Evolutionary conservation across 1,284 basidiomycete species (phyloP).

Genomic region (Irpex lacteus): DNA sequence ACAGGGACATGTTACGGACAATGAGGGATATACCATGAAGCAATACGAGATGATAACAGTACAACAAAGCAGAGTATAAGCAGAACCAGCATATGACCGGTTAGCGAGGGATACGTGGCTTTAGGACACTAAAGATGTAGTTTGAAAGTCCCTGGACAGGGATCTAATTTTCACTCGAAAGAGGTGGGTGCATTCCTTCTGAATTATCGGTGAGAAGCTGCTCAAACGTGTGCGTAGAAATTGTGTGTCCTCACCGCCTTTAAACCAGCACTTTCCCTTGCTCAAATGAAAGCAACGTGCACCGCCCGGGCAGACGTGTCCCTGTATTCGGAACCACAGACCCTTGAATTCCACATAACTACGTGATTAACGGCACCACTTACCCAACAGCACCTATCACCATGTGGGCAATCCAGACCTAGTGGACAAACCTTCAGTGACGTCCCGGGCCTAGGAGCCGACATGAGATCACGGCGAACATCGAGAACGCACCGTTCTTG

Average conservation of each 20-base stretch:
- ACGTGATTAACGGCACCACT: conserved; percentile 6
- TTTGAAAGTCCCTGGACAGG: conserved; percentile 7
- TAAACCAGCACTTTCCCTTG: conserved; percentile 79
- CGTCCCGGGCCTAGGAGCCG: background rate
- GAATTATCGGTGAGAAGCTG: background rate
- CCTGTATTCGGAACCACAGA: conserved; percentile 31
- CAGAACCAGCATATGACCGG: background rate
- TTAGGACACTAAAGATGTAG: conserved; percentile 2
- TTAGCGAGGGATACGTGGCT: background rate
- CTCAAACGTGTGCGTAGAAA: background rate
- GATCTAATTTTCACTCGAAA: conserved; percentile 8
- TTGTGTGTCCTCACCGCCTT: conserved; percentile 54
- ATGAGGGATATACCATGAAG: background rate
- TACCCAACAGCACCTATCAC: conserved; percentile 65
- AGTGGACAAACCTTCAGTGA: conserved; percentile 1
- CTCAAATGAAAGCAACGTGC: conserved; percentile 42
- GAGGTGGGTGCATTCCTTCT: conserved; percentile 8
- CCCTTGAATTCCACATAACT: background rate
- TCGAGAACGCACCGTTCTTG: conserved; percentile 54
- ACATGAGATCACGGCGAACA: background rate
- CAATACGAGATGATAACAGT: conserved; percentile 1
- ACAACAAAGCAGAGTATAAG: background rate
- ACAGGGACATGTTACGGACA: background rate
- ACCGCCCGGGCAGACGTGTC: conserved; percentile 79
- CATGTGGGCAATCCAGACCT: conserved; percentile 71